Evolutionary conservation across 306 rosid genomes (phyloP), one percentile per base, ranked within the genome.

Genomic region (Ormosia emarginata): DNA sequence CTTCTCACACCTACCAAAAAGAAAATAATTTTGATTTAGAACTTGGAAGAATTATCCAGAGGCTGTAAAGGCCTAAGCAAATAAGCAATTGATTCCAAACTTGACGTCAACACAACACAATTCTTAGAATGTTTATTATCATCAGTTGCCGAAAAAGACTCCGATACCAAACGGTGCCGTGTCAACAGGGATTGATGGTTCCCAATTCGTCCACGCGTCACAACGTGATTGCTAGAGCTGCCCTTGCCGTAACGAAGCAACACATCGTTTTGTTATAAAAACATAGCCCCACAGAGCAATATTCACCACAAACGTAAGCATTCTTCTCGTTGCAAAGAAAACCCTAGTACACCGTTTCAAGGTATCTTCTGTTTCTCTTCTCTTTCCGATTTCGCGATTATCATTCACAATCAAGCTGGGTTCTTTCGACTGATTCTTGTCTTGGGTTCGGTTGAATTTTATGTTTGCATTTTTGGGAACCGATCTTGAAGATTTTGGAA

Each of bases 181-280:
- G 71, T 41, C 69, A 57, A 68, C 11, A 8, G 0, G 2, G 37
- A 1, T 43, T 17, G 0, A 47, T 14, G 33, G 61, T 9, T 58
- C 56, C 10, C 3, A 15, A 29, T n/a, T 14, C 4, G 4, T 39
- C 74, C 84, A 81, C 84, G 79, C 3, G 79, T 81, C 75, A n/a
- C 74, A 17, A 39, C 0, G 0, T 7, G 6, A 72, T 63, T 72
- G 39, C 37, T 2, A 1, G 4, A 72, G 12, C 2, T 73, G 7
- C 11, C 74, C 59, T 50, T 63, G 30, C 67, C 49, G 12, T n/a
- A 9, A 63, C 59, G 79, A 17, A 72, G 7, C 30, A 69, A 5
- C 49, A 2, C 33, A 5, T 1, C 6, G 8, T 63, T 73, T 52
- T 52, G 52, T 12, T 81, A 81, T 80, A 74, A 53, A 81, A 39